Conservation (phyloP, 208 protist genomes). For the Acanthamoeba sp. region DNA sequence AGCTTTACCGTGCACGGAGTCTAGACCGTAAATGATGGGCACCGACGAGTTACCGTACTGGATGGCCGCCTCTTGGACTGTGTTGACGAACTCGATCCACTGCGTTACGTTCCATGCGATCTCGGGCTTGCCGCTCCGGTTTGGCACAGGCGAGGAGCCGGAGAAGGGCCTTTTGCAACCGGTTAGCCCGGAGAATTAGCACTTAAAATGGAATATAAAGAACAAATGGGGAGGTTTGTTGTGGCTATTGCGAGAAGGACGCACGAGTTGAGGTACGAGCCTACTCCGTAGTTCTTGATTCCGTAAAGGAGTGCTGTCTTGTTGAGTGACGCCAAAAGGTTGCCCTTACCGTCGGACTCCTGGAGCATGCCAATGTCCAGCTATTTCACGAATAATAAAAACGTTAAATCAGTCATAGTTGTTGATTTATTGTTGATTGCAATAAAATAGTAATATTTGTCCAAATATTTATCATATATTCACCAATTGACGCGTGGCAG, state of each 20-base stretch:
- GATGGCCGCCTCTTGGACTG: conserved; percentile 65
- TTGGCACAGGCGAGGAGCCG: not conserved
- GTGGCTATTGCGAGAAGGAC: not conserved
- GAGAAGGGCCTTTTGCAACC: conserved; percentile 24
- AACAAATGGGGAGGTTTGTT: not conserved
- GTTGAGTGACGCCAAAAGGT: conserved; percentile 47
- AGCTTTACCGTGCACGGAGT: conserved; percentile 80
- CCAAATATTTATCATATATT: not conserved
- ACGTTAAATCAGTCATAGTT: not conserved
- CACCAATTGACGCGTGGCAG: not conserved
- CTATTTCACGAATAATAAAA: conserved; percentile 1
- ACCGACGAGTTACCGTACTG: conserved; percentile 77
- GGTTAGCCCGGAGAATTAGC: not conserved
- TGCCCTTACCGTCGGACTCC: not conserved
- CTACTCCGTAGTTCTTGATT: conserved; percentile 55
- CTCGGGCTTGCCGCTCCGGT: not conserved
- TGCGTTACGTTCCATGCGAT: conserved; percentile 65
- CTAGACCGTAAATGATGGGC: conserved; percentile 84
- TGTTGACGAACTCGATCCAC: conserved; percentile 77
- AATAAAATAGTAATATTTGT: not conserved
- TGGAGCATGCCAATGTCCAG: conserved; percentile 32
- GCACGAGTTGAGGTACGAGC: conserved; percentile 67
- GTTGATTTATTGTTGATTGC: too few species aligned
- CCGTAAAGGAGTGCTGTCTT: conserved; percentile 66
- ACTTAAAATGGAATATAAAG: not conserved